A percentile compares a stretch with the other conserved stretches of the same genome.
Conservation (phyloP, 2,329 filamentous ascomycete species). For the Clonostachys chloroleuca region DNA sequence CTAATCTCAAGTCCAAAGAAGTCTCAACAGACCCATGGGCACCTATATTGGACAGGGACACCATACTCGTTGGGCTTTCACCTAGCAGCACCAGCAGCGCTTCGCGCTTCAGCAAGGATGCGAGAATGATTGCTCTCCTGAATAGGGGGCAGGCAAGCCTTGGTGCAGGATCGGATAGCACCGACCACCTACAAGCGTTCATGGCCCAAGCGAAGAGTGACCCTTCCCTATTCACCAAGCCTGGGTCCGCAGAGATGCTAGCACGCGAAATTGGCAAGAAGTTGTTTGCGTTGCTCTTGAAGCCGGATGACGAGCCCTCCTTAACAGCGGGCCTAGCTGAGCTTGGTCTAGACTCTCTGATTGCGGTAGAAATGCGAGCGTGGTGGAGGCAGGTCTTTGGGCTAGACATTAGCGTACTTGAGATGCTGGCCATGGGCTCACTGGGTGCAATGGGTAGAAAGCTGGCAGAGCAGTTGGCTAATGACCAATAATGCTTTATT, state of each 20-base stretch:
- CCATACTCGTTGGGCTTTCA: too few species aligned
- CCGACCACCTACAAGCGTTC: not conserved
- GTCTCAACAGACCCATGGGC: not conserved
- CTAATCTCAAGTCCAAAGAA: not conserved
- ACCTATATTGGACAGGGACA: too few species aligned
- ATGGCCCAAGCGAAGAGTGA: not conserved
- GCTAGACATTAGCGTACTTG: constrained; percentile 24
- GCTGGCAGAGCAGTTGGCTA: constrained; percentile 1
- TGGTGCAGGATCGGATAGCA: too few species aligned
- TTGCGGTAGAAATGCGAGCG: constrained; percentile 29
- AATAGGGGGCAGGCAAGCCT: not conserved
- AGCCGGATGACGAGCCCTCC: constrained; percentile 16
- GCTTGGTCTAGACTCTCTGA: constrained; percentile 33
- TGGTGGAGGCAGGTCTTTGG: constrained; percentile 24
- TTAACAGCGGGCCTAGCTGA: constrained; percentile 13
- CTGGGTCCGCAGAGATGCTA: not conserved
- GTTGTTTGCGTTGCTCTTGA: constrained; percentile 12
- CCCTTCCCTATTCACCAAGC: not conserved
- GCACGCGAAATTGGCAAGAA: constrained; percentile 3
- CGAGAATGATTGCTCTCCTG: too few species aligned
- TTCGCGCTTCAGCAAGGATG: too few species aligned
- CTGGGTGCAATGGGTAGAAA: not conserved
- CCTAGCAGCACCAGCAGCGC: too few species aligned
- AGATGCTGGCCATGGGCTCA: constrained; percentile 3
- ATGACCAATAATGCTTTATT: not conserved